Percentiles rank a stretch among this genome's conserved stretches.
Conservation (phyloP, 2,329 filamentous ascomycete species). For the Xylaria sp. region DNA sequence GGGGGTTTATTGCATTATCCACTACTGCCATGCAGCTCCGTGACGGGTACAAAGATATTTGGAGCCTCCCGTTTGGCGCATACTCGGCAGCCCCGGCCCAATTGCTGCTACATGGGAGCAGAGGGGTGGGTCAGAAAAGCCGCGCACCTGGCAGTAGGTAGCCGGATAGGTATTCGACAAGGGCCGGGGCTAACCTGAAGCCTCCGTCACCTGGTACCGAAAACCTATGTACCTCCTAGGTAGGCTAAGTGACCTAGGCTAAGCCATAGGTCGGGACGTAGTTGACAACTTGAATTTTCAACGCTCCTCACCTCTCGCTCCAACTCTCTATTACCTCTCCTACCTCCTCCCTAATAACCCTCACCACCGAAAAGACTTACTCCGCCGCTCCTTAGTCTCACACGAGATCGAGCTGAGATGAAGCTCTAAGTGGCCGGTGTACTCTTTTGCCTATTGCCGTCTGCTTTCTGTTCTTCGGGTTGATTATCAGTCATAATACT, state of each 20-base stretch:
- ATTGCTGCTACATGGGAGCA: background rate
- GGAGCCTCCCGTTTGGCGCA: constrained; percentile 24
- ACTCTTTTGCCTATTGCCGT: constrained; percentile 24
- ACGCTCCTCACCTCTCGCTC: constrained; percentile 7
- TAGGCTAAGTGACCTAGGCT: background rate
- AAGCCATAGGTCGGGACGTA: no score
- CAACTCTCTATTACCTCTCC: constrained; percentile 3
- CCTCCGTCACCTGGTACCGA: constrained; percentile 2
- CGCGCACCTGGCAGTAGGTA: no score
- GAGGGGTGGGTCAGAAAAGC: no score
- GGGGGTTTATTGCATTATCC: constrained; percentile 22
- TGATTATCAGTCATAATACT: constrained; percentile 19
- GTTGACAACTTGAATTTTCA: no score
- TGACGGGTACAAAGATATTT: constrained; percentile 11
- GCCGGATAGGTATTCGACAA: no score
- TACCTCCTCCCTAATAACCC: constrained; percentile 11
- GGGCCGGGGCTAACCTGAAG: no score
- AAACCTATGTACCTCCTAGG: background rate
- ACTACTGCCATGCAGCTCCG: background rate
- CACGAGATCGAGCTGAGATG: constrained; percentile 34
- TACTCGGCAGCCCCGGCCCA: constrained; percentile 33
- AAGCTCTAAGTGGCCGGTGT: constrained; percentile 37
- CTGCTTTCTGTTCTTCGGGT: constrained; percentile 16
- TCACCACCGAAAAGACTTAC: constrained; percentile 48
- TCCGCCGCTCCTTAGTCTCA: constrained; percentile 54